A percentile compares a stretch with the other conserved stretches of the same genome.
Evolutionary conservation across 1,284 basidiomycete genomes (phyloP).

Genomic region (Flammula alnicola): DNA sequence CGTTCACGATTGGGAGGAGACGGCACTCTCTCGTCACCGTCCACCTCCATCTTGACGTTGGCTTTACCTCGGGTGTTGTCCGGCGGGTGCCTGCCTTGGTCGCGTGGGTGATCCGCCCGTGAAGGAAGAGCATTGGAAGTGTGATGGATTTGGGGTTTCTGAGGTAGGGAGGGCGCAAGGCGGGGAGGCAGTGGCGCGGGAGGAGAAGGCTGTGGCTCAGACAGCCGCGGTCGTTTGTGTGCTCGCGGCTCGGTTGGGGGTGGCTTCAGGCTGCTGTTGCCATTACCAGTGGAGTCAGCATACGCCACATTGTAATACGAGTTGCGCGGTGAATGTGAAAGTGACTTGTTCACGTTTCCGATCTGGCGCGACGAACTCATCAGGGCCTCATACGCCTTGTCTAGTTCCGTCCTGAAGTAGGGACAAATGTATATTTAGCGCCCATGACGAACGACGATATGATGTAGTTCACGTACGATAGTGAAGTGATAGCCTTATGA

Average conservation of each 20-base stretch:
- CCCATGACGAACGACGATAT: constrained; percentile 6
- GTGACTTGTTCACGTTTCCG: constrained; percentile 40
- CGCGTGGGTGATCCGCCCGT: constrained; percentile 13
- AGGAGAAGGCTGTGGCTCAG: constrained; percentile 55
- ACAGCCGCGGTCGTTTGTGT: constrained; percentile 74
- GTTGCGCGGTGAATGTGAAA: constrained; percentile 46
- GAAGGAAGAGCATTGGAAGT: constrained; percentile 11
- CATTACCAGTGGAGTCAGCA: constrained; percentile 27
- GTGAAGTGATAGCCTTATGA: constrained; percentile 65
- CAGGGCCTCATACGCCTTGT: constrained; percentile 70
- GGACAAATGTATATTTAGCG: constrained; percentile 20
- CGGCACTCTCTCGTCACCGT: constrained; percentile 51
- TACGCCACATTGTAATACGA: constrained; percentile 38
- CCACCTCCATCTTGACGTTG: constrained; percentile 58
- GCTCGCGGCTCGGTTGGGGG: constrained; percentile 79
- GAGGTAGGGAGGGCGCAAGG: constrained; percentile 23
- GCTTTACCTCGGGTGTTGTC: constrained; percentile 3
- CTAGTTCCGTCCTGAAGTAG: constrained; percentile 62
- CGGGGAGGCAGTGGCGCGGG: constrained; percentile 34
- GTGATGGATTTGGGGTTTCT: constrained; percentile 25
- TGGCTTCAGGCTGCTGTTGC: constrained; percentile 45
- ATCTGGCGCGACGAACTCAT: constrained; percentile 46
- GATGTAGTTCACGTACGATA: constrained; percentile 60
- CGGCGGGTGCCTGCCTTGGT: constrained; percentile 11
- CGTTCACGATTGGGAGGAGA: constrained; percentile 42